Evolutionary conservation across 345 rosid species (phyloP).

Genomic region (Raphanus sativus): DNA sequence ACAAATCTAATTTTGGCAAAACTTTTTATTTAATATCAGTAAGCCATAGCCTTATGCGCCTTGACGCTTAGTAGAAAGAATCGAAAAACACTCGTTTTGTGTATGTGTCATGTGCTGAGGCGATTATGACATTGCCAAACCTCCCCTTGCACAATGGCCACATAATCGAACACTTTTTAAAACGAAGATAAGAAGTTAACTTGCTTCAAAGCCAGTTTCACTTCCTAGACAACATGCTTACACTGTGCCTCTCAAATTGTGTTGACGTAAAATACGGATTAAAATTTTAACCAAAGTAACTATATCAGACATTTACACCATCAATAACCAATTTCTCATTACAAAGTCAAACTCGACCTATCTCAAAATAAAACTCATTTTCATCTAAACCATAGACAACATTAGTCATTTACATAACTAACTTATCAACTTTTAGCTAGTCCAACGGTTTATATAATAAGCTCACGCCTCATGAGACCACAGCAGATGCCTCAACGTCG

Average conservation of each 20-base stretch:
- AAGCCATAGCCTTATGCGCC: background rate
- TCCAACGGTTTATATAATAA: background rate
- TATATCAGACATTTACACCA: background rate
- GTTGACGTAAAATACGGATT: background rate
- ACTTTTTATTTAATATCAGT: background rate
- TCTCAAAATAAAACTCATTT: background rate
- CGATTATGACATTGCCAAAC: background rate
- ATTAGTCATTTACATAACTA: slow-evolving; percentile 3
- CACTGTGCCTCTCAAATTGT: background rate
- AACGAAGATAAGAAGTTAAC: background rate
- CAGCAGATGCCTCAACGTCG: slow-evolving; percentile 23
- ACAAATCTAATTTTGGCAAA: background rate
- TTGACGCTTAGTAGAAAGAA: background rate
- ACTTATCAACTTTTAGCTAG: background rate
- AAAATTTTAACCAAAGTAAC: background rate
- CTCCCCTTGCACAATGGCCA: background rate
- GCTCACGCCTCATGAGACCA: background rate
- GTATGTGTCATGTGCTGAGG: background rate
- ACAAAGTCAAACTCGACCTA: background rate
- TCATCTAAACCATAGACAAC: background rate
- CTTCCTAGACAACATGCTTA: background rate
- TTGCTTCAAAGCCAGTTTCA: background rate
- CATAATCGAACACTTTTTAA: background rate
- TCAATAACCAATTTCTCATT: background rate
- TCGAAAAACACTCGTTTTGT: background rate